These are phyloP conservation scores for Phytopythium aichiense DNA, from an alignment of 352 stramenopile genomes.

Conservation along the genomic window DNA sequence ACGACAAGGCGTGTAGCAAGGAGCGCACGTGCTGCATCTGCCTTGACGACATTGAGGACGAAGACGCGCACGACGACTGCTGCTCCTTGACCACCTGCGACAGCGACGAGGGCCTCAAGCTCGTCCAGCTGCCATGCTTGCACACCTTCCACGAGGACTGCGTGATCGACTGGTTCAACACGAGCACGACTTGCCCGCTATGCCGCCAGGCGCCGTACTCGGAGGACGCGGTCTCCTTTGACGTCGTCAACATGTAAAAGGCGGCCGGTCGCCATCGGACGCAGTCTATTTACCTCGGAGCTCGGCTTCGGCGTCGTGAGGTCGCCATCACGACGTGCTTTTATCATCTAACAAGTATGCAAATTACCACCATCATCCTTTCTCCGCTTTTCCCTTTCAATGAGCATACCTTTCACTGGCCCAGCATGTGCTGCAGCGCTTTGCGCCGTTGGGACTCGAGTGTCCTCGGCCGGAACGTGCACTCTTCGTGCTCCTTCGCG, in stretches of 20 bases:
- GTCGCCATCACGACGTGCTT: background rate
- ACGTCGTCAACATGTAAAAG: constrained; percentile 29
- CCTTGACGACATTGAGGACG: constrained; percentile 36
- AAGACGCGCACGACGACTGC: constrained; percentile 1
- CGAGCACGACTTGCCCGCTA: constrained; percentile 61
- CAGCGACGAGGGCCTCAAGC: constrained; percentile 22
- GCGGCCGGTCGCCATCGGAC: background rate
- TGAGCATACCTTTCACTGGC: constrained; percentile 14
- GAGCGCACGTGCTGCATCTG: constrained; percentile 51
- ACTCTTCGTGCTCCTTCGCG: constrained; percentile 48
- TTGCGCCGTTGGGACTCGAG: constrained; percentile 52
- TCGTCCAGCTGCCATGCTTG: constrained; percentile 56
- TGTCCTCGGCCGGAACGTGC: constrained; percentile 53
- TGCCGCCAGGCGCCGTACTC: constrained; percentile 43
- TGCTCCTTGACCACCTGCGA: background rate
- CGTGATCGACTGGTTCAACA: constrained; percentile 72
- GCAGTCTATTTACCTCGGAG: constrained; percentile 6
- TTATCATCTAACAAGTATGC: constrained; percentile 5
- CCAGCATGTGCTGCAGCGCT: constrained; percentile 45
- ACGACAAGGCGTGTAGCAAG: constrained; percentile 10
- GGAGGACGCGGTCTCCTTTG: constrained; percentile 31
- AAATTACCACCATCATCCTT: constrained; percentile 11
- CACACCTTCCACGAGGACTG: constrained; percentile 81
- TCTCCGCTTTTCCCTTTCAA: constrained; percentile 1
- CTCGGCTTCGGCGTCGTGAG: background rate